Evolutionary conservation across 108 stramenopile species (phyloP), one percentile per base, ranked within the genome.

Genomic region (Pseudonitzschia multiseries): DNA sequence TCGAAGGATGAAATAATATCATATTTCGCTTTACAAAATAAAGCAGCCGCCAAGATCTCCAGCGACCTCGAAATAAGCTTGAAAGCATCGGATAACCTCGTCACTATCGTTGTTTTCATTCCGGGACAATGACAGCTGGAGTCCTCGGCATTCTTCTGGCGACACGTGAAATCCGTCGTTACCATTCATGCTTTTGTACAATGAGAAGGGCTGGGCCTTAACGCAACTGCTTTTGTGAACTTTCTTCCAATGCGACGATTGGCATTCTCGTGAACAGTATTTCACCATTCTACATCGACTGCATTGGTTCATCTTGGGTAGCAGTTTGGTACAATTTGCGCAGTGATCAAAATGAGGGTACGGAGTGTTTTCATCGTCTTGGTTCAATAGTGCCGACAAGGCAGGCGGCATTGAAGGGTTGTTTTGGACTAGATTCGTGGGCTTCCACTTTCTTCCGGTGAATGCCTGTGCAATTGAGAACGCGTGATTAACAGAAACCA

Each of bases 1-100:
- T n/a, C n/a, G n/a, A n/a, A n/a, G n/a, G n/a, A n/a, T n/a, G n/a
- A n/a, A n/a, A n/a, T n/a, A n/a, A n/a, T n/a, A n/a, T n/a, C 14
- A 2, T 14, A 48, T 14, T 18, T 48, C 13, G 17, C 46, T 48
- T 44, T 68, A 75, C 57, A 75, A 14, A 0, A 69, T 61, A 70
- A 76, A 76, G 63, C 75, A 76, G 20, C 75, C 75, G 18, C 69
- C 75, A 46, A 76, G 63, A 0, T 70, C 48, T 14, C 68, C 68
- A 3, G 61, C 69, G 10, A 50, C 36, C 24, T 29, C 33, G 24
- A 76, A 70, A 56, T 70, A 76, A 6, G 56, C 50, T 13, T 26
- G 41, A 64, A 76, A 76, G 32, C 56, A 51, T 21, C 57, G 53
- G 0, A 75, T 43, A 10, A 60, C 26, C 4, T 63, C 26, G 42